Base-by-base conservation (phyloP, 345 rosid genomes). In the Triadica sebifera region DNA sequence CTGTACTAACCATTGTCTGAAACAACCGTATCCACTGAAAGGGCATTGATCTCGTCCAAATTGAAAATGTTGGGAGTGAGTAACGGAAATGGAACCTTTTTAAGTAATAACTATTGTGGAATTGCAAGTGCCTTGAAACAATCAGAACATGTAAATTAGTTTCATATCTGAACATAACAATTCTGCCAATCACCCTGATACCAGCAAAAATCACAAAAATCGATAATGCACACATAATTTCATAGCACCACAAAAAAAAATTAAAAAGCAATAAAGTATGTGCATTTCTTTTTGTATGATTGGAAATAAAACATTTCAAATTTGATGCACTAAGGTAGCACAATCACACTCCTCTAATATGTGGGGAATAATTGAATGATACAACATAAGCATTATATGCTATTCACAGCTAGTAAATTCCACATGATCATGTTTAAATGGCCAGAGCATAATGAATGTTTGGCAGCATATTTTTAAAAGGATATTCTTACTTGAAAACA, bases 31-130 rank as follows among this genome's bases (percentile, higher is more conserved):
- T 96, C 93, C 4, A 67, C 49, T 16, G 93, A 51, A 62, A 89
- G 83, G 29, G 96, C 86, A 70, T 78, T 84, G 79, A 96, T 89
- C 81, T 93, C 91, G 84, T 96, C 99, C 61, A 90, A 79, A 79
- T 96, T 91, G 88, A 96, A 96, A 51, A 96, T 86, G 71, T 84
- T 86, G 15, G 99, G 99, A 84, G 75, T 81, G 57, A 97, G 99
- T 57, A 93, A 79, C 5, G 99, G 99, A 82, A 93, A 93, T 0
- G 97, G 95, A 61, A 91, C 92, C 87, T 90, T 93, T 58, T 88
- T 91, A 55, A 96, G 83, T 77, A 96, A 76, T 41, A 89, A 13
- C 64, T 91, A 96, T 65, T 96, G 88, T 53, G 99, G 99, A 38
- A 20, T 85, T 16, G 95, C 90, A 64, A 90, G n/a, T 12, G 92